Conservation (phyloP, 106 monocot genomes). For the Dendrobium nobile region DNA sequence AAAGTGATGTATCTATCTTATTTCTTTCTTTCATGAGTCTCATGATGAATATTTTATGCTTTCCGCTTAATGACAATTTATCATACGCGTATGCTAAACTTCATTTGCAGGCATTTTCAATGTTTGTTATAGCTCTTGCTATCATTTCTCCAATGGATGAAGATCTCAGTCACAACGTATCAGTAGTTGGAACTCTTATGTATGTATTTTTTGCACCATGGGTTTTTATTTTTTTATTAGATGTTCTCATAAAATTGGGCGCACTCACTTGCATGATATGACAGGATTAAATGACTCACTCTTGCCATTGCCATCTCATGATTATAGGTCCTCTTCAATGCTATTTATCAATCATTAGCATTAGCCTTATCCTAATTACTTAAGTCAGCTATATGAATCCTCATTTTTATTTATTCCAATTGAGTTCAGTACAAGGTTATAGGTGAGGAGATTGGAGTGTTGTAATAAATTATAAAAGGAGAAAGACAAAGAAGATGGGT, state of each 20-base stretch:
- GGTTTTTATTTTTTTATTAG: not conserved
- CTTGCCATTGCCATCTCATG: not conserved
- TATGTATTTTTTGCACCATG: conserved; percentile 19
- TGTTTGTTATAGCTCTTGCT: conserved; percentile 67
- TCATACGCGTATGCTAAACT: not conserved
- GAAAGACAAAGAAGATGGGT: not conserved
- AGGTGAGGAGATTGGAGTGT: not conserved
- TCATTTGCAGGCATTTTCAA: conserved; percentile 57
- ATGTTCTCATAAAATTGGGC: not conserved
- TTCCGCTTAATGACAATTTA: not conserved
- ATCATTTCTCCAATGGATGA: conserved; percentile 58
- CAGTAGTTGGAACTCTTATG: conserved; percentile 69
- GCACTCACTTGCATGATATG: not conserved
- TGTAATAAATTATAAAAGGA: not conserved
- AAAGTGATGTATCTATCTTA: not conserved
- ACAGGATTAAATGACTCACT: not conserved
- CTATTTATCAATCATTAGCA: not conserved
- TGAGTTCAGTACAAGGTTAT: not conserved
- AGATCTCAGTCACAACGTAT: conserved; percentile 36
- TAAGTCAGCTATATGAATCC: not conserved
- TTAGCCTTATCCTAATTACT: not conserved
- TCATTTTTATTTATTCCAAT: not conserved
- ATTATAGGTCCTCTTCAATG: not conserved
- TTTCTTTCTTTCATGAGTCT: not conserved
- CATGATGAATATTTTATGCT: not conserved